These are phyloP conservation scores for Diatrype stigma DNA, from an alignment of 2,329 filamentous ascomycete genomes.

Conservation along the genomic window DNA sequence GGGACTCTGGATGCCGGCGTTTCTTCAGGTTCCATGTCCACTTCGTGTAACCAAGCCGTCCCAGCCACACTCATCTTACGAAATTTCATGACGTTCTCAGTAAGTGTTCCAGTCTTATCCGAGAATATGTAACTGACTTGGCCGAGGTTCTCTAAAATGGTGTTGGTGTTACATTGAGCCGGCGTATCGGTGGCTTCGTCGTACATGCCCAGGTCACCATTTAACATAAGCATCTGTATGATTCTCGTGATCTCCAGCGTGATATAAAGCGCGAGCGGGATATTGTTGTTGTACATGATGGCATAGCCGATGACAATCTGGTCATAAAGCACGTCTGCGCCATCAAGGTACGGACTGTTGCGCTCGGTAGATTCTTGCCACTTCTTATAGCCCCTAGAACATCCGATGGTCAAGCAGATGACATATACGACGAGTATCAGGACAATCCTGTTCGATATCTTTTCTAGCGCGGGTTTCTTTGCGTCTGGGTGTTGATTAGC, in stretches of 20 bases:
- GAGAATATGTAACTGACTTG: conserved; percentile 90
- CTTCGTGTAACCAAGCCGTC: conserved; percentile 82
- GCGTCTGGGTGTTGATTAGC: conserved; percentile 82
- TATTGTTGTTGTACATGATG: conserved; percentile 96
- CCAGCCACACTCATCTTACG: conserved; percentile 87
- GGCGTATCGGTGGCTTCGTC: conserved; percentile 79
- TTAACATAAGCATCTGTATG: conserved; percentile 71
- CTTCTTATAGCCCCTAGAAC: conserved; percentile 75
- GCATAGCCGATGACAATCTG: conserved; percentile 85
- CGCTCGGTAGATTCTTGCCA: conserved; percentile 68
- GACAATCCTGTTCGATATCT: conserved; percentile 75
- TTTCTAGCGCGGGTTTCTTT: conserved; percentile 75
- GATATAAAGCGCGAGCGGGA: conserved; percentile 87
- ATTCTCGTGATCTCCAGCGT: conserved; percentile 85
- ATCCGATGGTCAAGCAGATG: conserved; percentile 71
- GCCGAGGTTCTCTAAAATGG: conserved; percentile 89
- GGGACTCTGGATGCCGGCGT: not conserved
- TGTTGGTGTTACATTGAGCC: conserved; percentile 85
- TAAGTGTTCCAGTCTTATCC: conserved; percentile 91
- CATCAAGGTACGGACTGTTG: conserved; percentile 69
- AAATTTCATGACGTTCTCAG: conserved; percentile 94
- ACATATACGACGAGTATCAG: conserved; percentile 78
- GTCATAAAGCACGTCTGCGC: conserved; percentile 69
- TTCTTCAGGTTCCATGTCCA: conserved; percentile 48
- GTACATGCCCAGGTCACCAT: conserved; percentile 85